These are phyloP conservation scores for Globisporangium ultimum DNA, from an alignment of 352 stramenopile species.

Conservation along the genomic window DNA sequence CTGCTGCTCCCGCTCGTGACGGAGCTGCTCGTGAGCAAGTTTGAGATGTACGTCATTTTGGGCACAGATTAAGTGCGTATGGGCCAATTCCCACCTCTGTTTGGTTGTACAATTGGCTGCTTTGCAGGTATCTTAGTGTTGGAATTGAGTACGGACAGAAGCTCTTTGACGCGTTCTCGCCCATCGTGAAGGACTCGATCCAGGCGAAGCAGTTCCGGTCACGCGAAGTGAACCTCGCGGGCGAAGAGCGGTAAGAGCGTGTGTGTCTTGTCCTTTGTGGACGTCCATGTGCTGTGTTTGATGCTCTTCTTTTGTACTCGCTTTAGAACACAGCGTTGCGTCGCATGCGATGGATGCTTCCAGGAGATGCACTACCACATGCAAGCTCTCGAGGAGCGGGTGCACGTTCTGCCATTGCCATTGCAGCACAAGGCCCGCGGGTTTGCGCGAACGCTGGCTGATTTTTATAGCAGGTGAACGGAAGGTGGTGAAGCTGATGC, in stretches of 20 bases:
- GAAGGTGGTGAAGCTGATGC: no score
- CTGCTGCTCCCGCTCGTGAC: constrained; percentile 76
- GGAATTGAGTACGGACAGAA: constrained; percentile 56
- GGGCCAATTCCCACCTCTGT: not conserved
- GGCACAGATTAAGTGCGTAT: not conserved
- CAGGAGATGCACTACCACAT: constrained; percentile 59
- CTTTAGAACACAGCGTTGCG: constrained; percentile 50
- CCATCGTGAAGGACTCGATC: constrained; percentile 63
- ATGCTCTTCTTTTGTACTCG: not conserved
- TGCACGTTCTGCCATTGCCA: constrained; percentile 21
- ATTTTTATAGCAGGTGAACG: constrained; percentile 32
- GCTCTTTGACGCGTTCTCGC: constrained; percentile 71
- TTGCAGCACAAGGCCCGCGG: constrained; percentile 45
- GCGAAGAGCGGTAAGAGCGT: constrained; percentile 55
- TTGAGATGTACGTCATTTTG: constrained; percentile 46
- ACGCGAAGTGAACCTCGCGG: constrained; percentile 65
- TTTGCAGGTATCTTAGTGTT: constrained; percentile 53
- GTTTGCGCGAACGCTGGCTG: constrained; percentile 34
- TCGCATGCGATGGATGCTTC: constrained; percentile 60
- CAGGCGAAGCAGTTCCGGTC: constrained; percentile 45
- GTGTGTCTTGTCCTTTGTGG: not conserved
- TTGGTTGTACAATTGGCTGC: not conserved
- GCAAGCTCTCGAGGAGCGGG: constrained; percentile 26
- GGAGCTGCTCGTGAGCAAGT: constrained; percentile 62
- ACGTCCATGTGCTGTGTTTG: not conserved